phyloP scores from a whole-genome alignment of 345 rosid species.

The Trapa bicornis region DNA sequence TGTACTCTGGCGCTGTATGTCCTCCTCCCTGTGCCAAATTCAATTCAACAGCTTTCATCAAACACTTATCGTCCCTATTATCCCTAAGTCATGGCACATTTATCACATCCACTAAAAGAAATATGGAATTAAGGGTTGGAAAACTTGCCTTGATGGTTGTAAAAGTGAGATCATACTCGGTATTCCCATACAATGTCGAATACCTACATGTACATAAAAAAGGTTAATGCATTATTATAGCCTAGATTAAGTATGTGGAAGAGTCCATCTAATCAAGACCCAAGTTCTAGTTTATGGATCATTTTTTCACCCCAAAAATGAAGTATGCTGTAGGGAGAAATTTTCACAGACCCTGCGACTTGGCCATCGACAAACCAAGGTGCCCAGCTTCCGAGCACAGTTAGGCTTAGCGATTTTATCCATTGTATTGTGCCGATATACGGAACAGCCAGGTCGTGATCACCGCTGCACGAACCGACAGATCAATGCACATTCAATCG shows the following conservation, averaged over 20 bases:
- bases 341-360: slow-evolving; percentile 17
- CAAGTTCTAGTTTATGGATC: too few relatives aligned
- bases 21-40: slow-evolving; percentile 12
- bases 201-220: not conserved
- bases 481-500: too few relatives aligned
- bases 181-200: not conserved
- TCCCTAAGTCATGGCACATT: not conserved
- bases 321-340: not conserved
- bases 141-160: slow-evolving; percentile 8
- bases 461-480: slow-evolving; percentile 15
- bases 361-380: slow-evolving; percentile 18
- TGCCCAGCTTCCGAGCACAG: slow-evolving; percentile 14
- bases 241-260: too few relatives aligned
- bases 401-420: slow-evolving; percentile 17
- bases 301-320: too few relatives aligned
- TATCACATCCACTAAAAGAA: too few relatives aligned
- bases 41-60: not conserved
- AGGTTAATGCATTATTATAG: too few relatives aligned
- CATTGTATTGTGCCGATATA: slow-evolving; percentile 19
- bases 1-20: slow-evolving; percentile 15
- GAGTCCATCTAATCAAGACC: too few relatives aligned
- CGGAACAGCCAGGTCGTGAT: slow-evolving; percentile 18
- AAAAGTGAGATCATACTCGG: not conserved
- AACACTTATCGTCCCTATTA: too few relatives aligned
- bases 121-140: not conserved